Conservation (phyloP, 2,329 filamentous ascomycete genomes). For the Ophiostoma ulmi region DNA sequence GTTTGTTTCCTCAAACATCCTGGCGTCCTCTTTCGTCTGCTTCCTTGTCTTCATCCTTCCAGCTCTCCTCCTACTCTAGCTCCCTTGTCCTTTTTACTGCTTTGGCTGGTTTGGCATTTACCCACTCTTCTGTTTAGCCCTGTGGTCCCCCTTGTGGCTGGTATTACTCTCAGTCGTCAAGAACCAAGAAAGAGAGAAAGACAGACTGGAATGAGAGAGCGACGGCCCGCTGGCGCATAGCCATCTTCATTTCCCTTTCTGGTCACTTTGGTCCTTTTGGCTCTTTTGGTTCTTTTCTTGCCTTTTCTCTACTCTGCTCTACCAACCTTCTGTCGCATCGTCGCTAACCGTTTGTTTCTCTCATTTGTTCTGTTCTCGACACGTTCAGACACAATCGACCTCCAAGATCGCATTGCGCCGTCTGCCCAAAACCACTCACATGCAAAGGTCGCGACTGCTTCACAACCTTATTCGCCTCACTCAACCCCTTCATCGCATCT, state of each 20-base stretch:
- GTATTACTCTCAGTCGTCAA: constrained; percentile 18
- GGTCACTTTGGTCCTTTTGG: background rate
- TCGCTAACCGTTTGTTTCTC: constrained; percentile 26
- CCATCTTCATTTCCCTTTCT: background rate
- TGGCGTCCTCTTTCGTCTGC: constrained; percentile 21
- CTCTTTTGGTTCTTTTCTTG: background rate
- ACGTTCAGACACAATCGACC: constrained; percentile 78
- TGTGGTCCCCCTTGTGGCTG: constrained; percentile 22
- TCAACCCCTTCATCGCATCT: constrained; percentile 37
- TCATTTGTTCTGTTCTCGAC: background rate
- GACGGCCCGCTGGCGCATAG: constrained; percentile 19
- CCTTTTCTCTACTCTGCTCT: constrained; percentile 3
- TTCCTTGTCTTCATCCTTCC: constrained; percentile 27
- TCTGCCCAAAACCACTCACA: constrained; percentile 78
- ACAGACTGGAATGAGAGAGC: constrained; percentile 15
- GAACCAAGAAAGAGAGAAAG: background rate
- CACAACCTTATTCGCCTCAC: constrained; percentile 36
- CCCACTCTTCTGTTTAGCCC: constrained; percentile 23
- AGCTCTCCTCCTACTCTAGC: background rate
- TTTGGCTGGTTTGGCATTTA: constrained; percentile 19
- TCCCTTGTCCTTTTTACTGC: constrained; percentile 15
- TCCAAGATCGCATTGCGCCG: constrained; percentile 76
- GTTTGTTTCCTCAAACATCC: constrained; percentile 19
- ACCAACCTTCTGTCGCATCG: constrained; percentile 24
- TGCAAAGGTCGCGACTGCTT: constrained; percentile 45